These are phyloP conservation scores for Blepharisma japonicum DNA, from an alignment of 73 alveolate species.

Conservation along the genomic window DNA sequence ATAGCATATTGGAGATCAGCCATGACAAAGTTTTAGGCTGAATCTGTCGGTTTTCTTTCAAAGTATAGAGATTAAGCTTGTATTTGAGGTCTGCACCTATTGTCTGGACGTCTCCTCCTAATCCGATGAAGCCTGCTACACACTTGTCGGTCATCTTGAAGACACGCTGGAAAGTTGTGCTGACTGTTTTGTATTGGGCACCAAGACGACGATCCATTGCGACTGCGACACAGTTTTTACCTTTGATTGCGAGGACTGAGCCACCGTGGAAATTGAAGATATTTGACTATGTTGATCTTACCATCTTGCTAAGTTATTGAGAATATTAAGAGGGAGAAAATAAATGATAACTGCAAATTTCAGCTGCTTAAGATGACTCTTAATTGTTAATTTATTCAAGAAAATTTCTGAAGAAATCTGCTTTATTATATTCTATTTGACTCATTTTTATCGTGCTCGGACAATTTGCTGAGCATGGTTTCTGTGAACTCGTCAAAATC, in stretches of 20 bases:
- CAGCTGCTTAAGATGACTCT: too few species aligned
- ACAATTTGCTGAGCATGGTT: not conserved
- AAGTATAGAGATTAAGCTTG: constrained; percentile 77
- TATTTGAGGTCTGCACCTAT: constrained; percentile 73
- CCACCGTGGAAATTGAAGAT: constrained; percentile 84
- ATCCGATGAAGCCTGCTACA: constrained; percentile 88
- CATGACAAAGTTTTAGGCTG: constrained; percentile 79
- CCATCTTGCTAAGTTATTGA: constrained; percentile 51
- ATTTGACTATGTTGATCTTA: constrained; percentile 47
- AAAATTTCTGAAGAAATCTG: too few species aligned
- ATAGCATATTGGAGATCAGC: constrained; percentile 83
- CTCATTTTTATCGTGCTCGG: too few species aligned
- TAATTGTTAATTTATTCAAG: too few species aligned
- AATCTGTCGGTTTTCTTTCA: constrained; percentile 90
- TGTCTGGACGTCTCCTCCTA: constrained; percentile 91
- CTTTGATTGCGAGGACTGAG: constrained; percentile 93
- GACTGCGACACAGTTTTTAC: constrained; percentile 93
- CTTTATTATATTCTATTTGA: too few species aligned
- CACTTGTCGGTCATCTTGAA: constrained; percentile 86
- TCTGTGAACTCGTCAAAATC: constrained; percentile 20
- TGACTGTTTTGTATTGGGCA: constrained; percentile 74
- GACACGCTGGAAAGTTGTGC: constrained; percentile 83
- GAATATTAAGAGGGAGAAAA: not conserved
- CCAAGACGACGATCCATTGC: constrained; percentile 96
- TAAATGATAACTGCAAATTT: too few species aligned